A percentile compares a stretch with the other conserved stretches of the same genome.
Conservation (phyloP, 2,329 filamentous ascomycete genomes). For the Exophiala sp. region DNA sequence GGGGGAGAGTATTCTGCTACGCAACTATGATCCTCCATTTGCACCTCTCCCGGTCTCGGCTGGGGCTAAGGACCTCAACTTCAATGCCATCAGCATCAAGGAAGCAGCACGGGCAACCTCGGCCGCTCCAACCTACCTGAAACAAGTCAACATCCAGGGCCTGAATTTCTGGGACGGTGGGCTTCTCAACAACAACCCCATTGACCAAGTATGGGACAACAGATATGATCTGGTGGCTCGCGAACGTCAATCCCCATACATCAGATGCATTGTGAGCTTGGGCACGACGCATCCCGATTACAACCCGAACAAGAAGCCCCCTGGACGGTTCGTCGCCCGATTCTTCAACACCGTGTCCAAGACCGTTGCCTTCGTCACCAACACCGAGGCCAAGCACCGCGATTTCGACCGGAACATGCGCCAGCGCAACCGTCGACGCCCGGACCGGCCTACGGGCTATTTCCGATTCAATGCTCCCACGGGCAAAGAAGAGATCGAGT, state of each 20-base stretch:
- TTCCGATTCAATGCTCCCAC: slow-evolving; percentile 20
- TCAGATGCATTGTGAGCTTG: slow-evolving; percentile 19
- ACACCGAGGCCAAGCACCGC: slow-evolving; percentile 25
- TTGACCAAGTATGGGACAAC: slow-evolving; percentile 22
- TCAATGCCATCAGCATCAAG: slow-evolving; percentile 20
- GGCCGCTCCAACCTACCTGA: slow-evolving; percentile 23
- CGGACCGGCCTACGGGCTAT: slow-evolving; percentile 9
- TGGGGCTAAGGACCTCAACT: slow-evolving; percentile 15
- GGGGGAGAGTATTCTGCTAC: slow-evolving; percentile 19
- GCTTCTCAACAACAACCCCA: slow-evolving; percentile 26
- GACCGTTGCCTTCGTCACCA: slow-evolving; percentile 20
- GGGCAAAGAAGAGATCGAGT: slow-evolving; percentile 8
- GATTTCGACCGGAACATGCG: slow-evolving; percentile 24
- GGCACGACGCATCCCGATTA: slow-evolving; percentile 20
- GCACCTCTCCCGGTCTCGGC: slow-evolving; percentile 16
- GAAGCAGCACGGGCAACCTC: slow-evolving; percentile 22
- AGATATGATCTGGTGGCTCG: slow-evolving; percentile 13
- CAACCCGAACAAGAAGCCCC: slow-evolving; percentile 1
- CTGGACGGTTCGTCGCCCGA: slow-evolving; percentile 1
- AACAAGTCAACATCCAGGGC: slow-evolving; percentile 16
- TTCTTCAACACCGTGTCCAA: slow-evolving; percentile 20
- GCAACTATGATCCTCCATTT: slow-evolving; percentile 15
- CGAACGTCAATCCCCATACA: slow-evolving; percentile 5
- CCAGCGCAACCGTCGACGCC: slow-evolving; percentile 14
- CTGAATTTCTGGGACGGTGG: slow-evolving; percentile 24